A percentile compares a stretch with the other conserved stretches of the same genome.
These are phyloP conservation scores for Epicoccum nigrum DNA, from an alignment of 2,329 filamentous ascomycete species.

Conservation along the genomic window DNA sequence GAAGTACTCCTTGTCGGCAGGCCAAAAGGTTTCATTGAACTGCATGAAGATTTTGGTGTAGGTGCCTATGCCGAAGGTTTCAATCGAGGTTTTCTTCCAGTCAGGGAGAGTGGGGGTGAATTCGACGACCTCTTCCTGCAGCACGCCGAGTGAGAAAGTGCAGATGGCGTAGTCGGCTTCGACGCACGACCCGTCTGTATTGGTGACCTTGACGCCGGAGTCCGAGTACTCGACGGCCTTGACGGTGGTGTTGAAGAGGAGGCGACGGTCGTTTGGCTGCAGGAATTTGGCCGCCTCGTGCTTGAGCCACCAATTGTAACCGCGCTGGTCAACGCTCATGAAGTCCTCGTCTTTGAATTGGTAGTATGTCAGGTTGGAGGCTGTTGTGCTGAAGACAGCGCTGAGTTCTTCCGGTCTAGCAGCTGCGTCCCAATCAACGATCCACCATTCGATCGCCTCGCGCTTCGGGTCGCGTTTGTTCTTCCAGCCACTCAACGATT, in stretches of 20 bases:
- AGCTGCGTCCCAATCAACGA: slow-evolving; percentile 64
- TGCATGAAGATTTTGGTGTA: slow-evolving; percentile 77
- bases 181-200: slow-evolving; percentile 62
- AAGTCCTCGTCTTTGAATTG: slow-evolving; percentile 68
- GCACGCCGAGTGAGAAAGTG: slow-evolving; percentile 72
- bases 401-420: slow-evolving; percentile 63
- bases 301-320: slow-evolving; percentile 64
- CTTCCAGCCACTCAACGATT: slow-evolving; percentile 65
- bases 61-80: slow-evolving; percentile 70
- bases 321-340: slow-evolving; percentile 65
- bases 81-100: slow-evolving; percentile 70
- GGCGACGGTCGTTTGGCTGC: slow-evolving; percentile 58
- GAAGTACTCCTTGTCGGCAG: slow-evolving; percentile 58
- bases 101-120: slow-evolving; percentile 65
- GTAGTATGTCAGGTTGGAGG: slow-evolving; percentile 66
- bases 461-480: slow-evolving; percentile 61
- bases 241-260: slow-evolving; percentile 65
- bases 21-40: slow-evolving; percentile 72
- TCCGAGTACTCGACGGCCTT: slow-evolving; percentile 60
- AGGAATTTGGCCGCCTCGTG: slow-evolving; percentile 66
- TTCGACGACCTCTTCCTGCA: slow-evolving; percentile 65
- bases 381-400: slow-evolving; percentile 61
- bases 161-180: slow-evolving; percentile 67
- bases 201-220: slow-evolving; percentile 60
- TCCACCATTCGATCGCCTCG: slow-evolving; percentile 68